These are phyloP conservation scores for Carex littledalei DNA, from an alignment of 176 grass and related monocot species.

Conservation along the genomic window DNA sequence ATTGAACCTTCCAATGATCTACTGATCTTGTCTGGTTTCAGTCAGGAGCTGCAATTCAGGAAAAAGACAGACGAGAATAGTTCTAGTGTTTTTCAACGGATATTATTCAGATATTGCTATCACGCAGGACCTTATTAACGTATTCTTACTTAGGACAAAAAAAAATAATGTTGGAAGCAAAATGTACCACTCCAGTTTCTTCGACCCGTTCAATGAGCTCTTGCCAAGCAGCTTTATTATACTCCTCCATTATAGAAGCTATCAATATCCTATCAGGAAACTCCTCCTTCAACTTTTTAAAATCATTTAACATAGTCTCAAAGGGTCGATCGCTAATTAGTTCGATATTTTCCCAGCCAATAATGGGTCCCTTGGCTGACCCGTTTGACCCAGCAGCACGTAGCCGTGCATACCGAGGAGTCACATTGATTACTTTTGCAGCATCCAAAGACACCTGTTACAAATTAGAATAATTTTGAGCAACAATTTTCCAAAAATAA, in stretches of 20 bases:
- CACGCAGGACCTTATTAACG: neutral
- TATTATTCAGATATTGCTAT: neutral
- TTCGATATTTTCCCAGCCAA: conserved; percentile 98
- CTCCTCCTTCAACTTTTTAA: conserved; percentile 88
- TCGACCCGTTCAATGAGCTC: conserved; percentile 94
- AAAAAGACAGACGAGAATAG: neutral
- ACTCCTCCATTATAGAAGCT: conserved; percentile 99
- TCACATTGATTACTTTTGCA: conserved; percentile 92
- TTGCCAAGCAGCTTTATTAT: conserved; percentile 90
- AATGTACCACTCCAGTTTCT: conserved; percentile 57
- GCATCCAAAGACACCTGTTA: conserved; percentile 89
- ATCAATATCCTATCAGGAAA: conserved; percentile 93
- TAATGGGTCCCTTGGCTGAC: conserved; percentile 63
- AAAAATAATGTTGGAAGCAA: neutral
- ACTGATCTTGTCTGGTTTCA: neutral
- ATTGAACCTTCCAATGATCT: neutral
- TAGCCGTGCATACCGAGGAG: conserved; percentile 80
- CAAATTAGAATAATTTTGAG: conserved; percentile 14
- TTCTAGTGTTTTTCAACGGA: neutral
- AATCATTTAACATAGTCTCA: conserved; percentile 82
- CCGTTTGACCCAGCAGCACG: conserved; percentile 73
- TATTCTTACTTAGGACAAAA: neutral
- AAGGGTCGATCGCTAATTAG: conserved; percentile 94
- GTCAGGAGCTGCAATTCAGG: neutral
- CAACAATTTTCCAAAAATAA: neutral